These are phyloP conservation scores for Xylariaceae sp. DNA, from an alignment of 2,329 filamentous ascomycete genomes.

Conservation along the genomic window DNA sequence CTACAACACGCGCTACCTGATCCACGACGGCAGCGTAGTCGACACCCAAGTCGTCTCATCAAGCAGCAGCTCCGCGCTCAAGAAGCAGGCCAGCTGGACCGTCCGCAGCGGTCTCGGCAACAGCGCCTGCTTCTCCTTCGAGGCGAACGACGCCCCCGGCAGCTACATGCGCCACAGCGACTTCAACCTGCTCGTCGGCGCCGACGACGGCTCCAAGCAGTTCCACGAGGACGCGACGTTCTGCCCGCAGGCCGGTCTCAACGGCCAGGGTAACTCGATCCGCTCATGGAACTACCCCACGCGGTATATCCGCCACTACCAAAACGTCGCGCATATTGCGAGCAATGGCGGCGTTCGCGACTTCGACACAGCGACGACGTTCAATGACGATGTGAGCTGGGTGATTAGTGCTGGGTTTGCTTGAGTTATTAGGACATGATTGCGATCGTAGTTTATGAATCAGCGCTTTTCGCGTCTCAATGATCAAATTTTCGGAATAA, in stretches of 20 bases:
- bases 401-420: conserved; percentile 41
- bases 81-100: conserved; percentile 49
- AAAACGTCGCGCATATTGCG: conserved; percentile 33
- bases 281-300: conserved; percentile 57
- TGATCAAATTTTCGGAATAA: too few relatives aligned
- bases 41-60: conserved; percentile 51
- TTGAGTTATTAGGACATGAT: neutral
- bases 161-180: conserved; percentile 53
- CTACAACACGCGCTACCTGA: conserved; percentile 49
- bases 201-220: conserved; percentile 50
- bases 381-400: conserved; percentile 52
- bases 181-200: conserved; percentile 46
- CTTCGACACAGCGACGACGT: conserved; percentile 46
- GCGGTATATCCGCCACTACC: conserved; percentile 52
- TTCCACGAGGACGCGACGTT: conserved; percentile 61
- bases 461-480: neutral
- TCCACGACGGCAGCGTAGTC: conserved; percentile 46
- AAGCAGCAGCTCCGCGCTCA: conserved; percentile 43
- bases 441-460: neutral
- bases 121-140: conserved; percentile 55
- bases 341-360: conserved; percentile 33
- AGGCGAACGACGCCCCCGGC: conserved; percentile 52
- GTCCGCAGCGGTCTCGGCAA: conserved; percentile 52
- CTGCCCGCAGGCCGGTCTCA: conserved; percentile 50
- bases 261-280: conserved; percentile 45